Base-by-base conservation (phyloP, 805 yeast species). In the Hanseniaspora lachancei region DNA sequence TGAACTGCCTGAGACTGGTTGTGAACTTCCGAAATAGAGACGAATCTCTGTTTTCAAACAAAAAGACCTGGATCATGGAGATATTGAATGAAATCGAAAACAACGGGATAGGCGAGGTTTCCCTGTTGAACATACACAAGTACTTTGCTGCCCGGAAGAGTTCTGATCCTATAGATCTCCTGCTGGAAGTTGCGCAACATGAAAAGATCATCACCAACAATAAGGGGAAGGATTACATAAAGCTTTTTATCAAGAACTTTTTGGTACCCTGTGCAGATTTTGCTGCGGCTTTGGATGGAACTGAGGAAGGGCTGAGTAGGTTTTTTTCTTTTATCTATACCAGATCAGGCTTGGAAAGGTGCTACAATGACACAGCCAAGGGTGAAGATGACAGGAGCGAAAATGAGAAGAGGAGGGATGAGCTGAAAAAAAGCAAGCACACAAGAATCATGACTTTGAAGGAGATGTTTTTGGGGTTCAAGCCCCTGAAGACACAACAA, bases 1-100 rank as follows among this genome's bases (percentile, higher is more conserved):
- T 88, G 44, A 85, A 83, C 62, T 80, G 81, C 60, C 63, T 91
- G 29, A 74, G 88, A 35, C 79, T 82, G 1, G 70, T 86, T 5
- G n/a, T 46, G 4, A 27, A 53, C 20, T 46, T 24, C 46, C 18
- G 36, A 6, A 41, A 44, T 13, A 20, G n/a, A 18, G 44, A 51
- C n/a, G 16, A 32, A 13, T 12, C 12, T 18, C 15, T 36, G 4
- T 20, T 51, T 5, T 3, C 23, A 5, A 42, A 53, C n/a, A 53
- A 53, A 13, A 44, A 46, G 15, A 18, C 29, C 1, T 53, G 56
- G 56, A 24, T 53, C 6, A n/a, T 53, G n/a, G 47, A 53, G 21
- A 39, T 47, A 10, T 39, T 53, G 6, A 36, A 42, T 15, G 41
- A 27, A 24, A 38, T 53, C 9, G 50, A 53, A 24, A 53, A 53